These are phyloP conservation scores for Ceratocystis lukuohia DNA, from an alignment of 2,329 filamentous ascomycete genomes.

Conservation along the genomic window DNA sequence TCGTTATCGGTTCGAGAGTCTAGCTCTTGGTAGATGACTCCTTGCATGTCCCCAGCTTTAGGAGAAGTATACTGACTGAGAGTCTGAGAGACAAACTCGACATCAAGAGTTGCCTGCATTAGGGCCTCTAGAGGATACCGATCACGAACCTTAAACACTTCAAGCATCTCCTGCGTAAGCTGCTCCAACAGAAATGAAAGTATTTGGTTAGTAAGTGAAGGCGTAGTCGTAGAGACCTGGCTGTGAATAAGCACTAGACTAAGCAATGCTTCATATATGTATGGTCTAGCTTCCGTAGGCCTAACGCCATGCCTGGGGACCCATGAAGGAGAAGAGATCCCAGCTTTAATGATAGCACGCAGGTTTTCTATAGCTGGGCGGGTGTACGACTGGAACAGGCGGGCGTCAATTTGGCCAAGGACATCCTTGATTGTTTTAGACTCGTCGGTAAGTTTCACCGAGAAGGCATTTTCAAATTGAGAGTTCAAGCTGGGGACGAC, in stretches of 20 bases:
- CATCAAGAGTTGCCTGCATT: conserved; percentile 94
- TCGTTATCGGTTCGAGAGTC: conserved; percentile 82
- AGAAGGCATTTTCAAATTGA: conserved; percentile 87
- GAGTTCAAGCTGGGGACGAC: conserved; percentile 79
- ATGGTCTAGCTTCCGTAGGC: conserved; percentile 67
- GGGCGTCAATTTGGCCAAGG: conserved; percentile 75
- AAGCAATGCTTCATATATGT: conserved; percentile 79
- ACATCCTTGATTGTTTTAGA: conserved; percentile 84
- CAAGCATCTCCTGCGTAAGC: conserved; percentile 64
- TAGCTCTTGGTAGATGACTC: conserved; percentile 81
- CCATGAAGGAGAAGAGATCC: conserved; percentile 62
- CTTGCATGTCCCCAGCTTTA: conserved; percentile 65
- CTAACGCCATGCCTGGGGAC: conserved; percentile 41
- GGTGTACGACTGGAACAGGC: conserved; percentile 87
- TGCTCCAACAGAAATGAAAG: conserved; percentile 79
- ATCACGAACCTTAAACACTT: conserved; percentile 56
- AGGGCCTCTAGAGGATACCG: conserved; percentile 66
- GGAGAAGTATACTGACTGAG: conserved; percentile 81
- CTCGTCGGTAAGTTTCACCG: conserved; percentile 87
- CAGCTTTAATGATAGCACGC: conserved; percentile 54
- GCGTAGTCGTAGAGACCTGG: conserved; percentile 68
- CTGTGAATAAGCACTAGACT: conserved; percentile 82
- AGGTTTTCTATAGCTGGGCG: conserved; percentile 58
- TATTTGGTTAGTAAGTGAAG: conserved; percentile 64
- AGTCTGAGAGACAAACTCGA: conserved; percentile 93